phyloP scores from a whole-genome alignment of 2,329 filamentous ascomycete species.

The Cyphellophora europaea region DNA sequence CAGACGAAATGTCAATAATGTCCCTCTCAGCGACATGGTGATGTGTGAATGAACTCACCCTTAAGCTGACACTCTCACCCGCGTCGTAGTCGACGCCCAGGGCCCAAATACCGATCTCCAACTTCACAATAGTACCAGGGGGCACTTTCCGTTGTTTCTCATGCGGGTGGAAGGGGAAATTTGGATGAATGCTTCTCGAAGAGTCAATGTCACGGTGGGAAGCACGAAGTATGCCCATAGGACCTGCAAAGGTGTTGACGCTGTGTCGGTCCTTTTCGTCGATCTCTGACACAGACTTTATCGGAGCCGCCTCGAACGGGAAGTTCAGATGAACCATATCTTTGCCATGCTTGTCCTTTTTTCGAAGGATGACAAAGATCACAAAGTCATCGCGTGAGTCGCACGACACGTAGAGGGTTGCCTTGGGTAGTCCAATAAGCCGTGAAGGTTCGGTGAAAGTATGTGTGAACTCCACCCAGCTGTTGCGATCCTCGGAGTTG shows the following conservation, averaged over 20 bases:
- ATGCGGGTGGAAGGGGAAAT: constrained; percentile 31
- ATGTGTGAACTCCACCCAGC: constrained; percentile 24
- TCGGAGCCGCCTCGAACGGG: constrained; percentile 26
- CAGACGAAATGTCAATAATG: no score
- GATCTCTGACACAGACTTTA: constrained; percentile 17
- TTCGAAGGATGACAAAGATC: constrained; percentile 36
- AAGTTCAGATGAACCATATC: constrained; percentile 34
- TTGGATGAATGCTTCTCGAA: constrained; percentile 22
- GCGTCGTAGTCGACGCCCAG: constrained; percentile 37
- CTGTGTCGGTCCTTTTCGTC: constrained; percentile 32
- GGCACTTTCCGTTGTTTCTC: constrained; percentile 30
- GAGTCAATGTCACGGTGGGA: constrained; percentile 32
- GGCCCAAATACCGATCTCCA: constrained; percentile 41
- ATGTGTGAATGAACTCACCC: no score
- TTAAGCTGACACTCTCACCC: no score
- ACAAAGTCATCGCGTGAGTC: constrained; percentile 34
- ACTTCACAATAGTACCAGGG: constrained; percentile 32
- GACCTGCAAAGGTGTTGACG: constrained; percentile 33
- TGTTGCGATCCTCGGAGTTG: constrained; percentile 23
- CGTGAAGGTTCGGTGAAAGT: constrained; percentile 27
- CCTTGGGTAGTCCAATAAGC: constrained; percentile 39
- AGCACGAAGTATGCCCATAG: constrained; percentile 35
- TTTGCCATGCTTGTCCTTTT: constrained; percentile 34
- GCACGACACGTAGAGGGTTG: constrained; percentile 37
- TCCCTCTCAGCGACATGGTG: no score